Percentiles rank a stretch among this genome's conserved stretches.
Conservation (phyloP, 1,284 basidiomycete genomes). For the Stereum hirsutum region DNA sequence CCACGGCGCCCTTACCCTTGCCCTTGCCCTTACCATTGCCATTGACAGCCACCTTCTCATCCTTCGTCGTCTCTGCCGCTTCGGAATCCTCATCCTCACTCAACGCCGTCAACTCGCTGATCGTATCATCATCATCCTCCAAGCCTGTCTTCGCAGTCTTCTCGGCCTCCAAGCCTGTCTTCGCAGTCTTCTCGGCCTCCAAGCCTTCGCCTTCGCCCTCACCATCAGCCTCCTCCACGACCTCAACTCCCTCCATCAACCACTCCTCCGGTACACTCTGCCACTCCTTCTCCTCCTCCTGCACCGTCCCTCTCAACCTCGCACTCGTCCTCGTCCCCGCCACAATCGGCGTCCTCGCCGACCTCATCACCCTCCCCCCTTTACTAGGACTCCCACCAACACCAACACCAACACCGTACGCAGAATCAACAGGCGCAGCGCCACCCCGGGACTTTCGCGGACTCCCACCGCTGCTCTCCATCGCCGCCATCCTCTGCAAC, state of each 20-base stretch:
- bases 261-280: slow-evolving; percentile 72
- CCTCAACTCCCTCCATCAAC: slow-evolving; percentile 34
- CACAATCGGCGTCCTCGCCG: slow-evolving; percentile 15
- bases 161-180: slow-evolving; percentile 11
- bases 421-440: slow-evolving; percentile 5
- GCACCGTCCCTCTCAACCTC: slow-evolving; percentile 41
- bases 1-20: not conserved
- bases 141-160: slow-evolving; percentile 36
- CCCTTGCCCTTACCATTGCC: not conserved
- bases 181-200: not conserved
- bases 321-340: slow-evolving; percentile 59
- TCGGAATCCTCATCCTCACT: slow-evolving; percentile 27
- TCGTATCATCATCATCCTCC: slow-evolving; percentile 43
- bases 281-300: slow-evolving; percentile 63
- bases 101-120: slow-evolving; percentile 66
- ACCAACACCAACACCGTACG: slow-evolving; percentile 6
- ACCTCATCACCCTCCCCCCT: slow-evolving; percentile 8
- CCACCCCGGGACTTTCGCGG: slow-evolving; percentile 1
- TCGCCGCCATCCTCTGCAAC: slow-evolving; percentile 40
- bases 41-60: not conserved
- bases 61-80: slow-evolving; percentile 1
- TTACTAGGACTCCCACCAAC: no score
- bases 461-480: slow-evolving; percentile 9
- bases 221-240: slow-evolving; percentile 8
- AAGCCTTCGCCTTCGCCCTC: slow-evolving; percentile 9